Base-by-base conservation (phyloP, 768 basidiomycete genomes). In the Serendipita indica region DNA sequence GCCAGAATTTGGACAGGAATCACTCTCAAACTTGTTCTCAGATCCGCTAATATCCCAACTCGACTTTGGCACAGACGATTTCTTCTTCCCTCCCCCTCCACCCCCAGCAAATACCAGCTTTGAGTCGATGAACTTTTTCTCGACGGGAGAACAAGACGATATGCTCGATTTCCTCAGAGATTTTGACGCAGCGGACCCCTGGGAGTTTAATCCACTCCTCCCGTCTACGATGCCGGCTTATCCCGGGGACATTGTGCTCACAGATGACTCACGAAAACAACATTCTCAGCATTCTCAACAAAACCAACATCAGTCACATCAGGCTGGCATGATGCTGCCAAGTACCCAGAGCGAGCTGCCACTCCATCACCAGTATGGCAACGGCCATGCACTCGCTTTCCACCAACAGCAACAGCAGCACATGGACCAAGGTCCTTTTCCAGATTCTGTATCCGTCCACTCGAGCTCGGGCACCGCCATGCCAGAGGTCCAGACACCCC, bases 161-260 rank as follows among this genome's bases (percentile, higher is more conserved):
- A 54, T 54, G 49, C 49, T 54, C n/a, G 49, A 54, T 33, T 54
- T 54, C 32, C 49, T 54, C n/a, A 18, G 49, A 27, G 49, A 54
- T 33, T 22, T 54, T 60, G 63, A 60, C n/a, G 10, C 49, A 25
- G 49, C 49, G n/a, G 49, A 54, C n/a, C 49, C 49, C 65, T 82
- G 81, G 80, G 83, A 85, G 58, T 73, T 80, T 60, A 74, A 76
- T 27, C 63, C 73, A 1, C 75, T 75, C n/a, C 67, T 68, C 13
- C 64, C 64, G 32, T 58, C 54, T 16, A 61, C 59, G 5, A 59
- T 66, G 57, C 65, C 27, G 13, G 62, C 16, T 14, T 65, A 62
- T 57, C 58, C 39, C 27, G n/a, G n/a, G n/a, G n/a, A n/a, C n/a
- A n/a, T n/a, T n/a, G n/a, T n/a, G n/a, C n/a, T n/a, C n/a, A n/a